Percentiles rank a stretch among this genome's conserved stretches.
phyloP scores from a whole-genome alignment of 2,329 filamentous ascomycete genomes.

The Cadophora sp. region DNA sequence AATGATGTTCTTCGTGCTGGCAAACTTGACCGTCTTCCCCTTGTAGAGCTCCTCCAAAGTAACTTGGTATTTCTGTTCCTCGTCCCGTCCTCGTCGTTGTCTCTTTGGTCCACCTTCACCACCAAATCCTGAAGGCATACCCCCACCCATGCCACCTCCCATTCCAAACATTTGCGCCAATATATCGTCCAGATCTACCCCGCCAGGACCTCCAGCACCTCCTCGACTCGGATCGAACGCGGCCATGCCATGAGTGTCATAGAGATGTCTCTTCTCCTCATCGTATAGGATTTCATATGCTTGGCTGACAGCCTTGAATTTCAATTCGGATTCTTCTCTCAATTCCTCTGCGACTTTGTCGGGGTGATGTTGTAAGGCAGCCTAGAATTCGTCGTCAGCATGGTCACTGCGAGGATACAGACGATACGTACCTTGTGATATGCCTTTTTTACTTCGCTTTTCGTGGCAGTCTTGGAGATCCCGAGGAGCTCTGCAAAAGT shows the following conservation, averaged over 20 bases:
- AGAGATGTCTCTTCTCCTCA: constrained; percentile 89
- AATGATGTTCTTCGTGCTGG: constrained; percentile 91
- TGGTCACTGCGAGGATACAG: constrained; percentile 21
- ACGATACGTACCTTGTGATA: constrained; percentile 79
- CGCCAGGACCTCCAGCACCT: constrained; percentile 64
- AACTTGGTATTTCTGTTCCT: constrained; percentile 91
- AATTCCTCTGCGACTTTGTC: constrained; percentile 93
- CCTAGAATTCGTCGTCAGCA: constrained; percentile 56
- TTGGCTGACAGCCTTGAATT: constrained; percentile 91
- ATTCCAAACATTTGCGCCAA: constrained; percentile 91
- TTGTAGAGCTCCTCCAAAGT: constrained; percentile 96
- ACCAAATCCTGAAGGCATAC: constrained; percentile 44
- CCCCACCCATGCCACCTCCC: constrained; percentile 56
- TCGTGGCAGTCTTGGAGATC: constrained; percentile 73
- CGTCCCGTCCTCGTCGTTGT: constrained; percentile 77
- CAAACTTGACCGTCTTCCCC: constrained; percentile 97
- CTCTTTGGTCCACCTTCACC: constrained; percentile 57
- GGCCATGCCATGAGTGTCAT: constrained; percentile 94
- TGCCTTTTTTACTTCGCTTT: constrained; percentile 90
- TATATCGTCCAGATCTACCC: constrained; percentile 89
- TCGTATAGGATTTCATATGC: constrained; percentile 98
- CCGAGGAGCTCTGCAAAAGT: constrained; percentile 73
- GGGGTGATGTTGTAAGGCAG: constrained; percentile 86
- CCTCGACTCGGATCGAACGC: constrained; percentile 84
- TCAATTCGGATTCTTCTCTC: constrained; percentile 83